These are phyloP conservation scores for Reticulascus tulasneorum DNA, from an alignment of 2,329 filamentous ascomycete genomes.

Conservation along the genomic window DNA sequence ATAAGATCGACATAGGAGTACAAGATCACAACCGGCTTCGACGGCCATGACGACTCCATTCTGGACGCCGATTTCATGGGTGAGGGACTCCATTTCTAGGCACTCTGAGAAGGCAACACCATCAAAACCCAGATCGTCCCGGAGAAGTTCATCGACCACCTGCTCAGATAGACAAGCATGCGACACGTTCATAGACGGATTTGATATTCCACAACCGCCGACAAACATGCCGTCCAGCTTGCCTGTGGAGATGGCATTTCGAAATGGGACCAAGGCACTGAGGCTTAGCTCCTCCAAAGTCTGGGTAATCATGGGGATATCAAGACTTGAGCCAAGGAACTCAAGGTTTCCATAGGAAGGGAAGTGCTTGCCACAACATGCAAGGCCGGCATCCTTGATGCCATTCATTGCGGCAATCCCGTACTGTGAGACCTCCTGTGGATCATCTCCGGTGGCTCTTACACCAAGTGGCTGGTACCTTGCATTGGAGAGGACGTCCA, in stretches of 20 bases:
- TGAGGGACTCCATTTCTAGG: constrained; percentile 92
- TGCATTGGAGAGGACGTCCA: constrained; percentile 92
- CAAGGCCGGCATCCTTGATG: constrained; percentile 85
- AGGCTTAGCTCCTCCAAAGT: constrained; percentile 87
- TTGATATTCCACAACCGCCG: constrained; percentile 88
- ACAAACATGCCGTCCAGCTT: constrained; percentile 90
- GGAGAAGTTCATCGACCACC: constrained; percentile 83
- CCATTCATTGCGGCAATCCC: constrained; percentile 88
- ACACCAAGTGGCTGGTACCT: constrained; percentile 88
- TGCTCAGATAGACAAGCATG: constrained; percentile 92
- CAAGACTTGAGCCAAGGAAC: constrained; percentile 83
- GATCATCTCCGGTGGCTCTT: constrained; percentile 85
- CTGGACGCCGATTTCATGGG: constrained; percentile 93
- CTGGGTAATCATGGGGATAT: constrained; percentile 94
- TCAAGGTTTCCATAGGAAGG: constrained; percentile 94
- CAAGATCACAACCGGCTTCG: constrained; percentile 89
- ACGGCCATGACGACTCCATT: constrained; percentile 97
- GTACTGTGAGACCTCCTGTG: constrained; percentile 90
- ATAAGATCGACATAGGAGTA: constrained; percentile 83
- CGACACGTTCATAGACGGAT: constrained; percentile 88
- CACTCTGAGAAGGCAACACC: constrained; percentile 95
- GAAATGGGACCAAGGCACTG: constrained; percentile 87
- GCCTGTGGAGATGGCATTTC: constrained; percentile 81
- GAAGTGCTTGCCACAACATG: constrained; percentile 92
- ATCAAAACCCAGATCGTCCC: constrained; percentile 84